Conservation (phyloP, 805 yeast genomes). For the Candida wancherniae region DNA sequence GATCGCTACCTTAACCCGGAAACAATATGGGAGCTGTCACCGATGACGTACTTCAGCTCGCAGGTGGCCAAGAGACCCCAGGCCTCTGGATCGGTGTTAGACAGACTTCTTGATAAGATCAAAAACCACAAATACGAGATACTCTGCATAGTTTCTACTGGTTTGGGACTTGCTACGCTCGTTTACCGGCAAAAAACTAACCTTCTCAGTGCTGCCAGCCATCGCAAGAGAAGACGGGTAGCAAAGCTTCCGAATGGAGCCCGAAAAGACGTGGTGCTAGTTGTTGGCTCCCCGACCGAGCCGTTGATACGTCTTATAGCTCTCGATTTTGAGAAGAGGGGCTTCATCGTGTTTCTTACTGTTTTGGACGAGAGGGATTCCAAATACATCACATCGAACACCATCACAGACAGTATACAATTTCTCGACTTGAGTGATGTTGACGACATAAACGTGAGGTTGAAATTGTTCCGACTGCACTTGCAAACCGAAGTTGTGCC, state of each 20-base stretch:
- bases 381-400: conserved; percentile 46
- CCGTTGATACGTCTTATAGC: conserved; percentile 67
- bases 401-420: conserved; percentile 64
- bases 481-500: conserved; percentile 54
- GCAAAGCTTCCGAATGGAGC: conserved; percentile 63
- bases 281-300: conserved; percentile 74
- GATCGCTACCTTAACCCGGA: conserved; percentile 20
- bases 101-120: conserved; percentile 1
- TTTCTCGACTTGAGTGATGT: conserved; percentile 53
- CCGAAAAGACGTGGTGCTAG: conserved; percentile 66
- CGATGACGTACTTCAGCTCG: conserved; percentile 2
- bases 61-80: conserved; percentile 2
- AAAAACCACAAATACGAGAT: conserved; percentile 5
- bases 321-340: conserved; percentile 69
- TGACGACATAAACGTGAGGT: conserved; percentile 40
- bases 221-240: conserved; percentile 43
- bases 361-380: conserved; percentile 58
- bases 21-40: conserved; percentile 6
- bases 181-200: conserved; percentile 4
- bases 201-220: not conserved
- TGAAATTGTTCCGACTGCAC: conserved; percentile 45
- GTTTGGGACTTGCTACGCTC: conserved; percentile 10
- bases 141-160: conserved; percentile 4
- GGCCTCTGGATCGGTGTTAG: conserved; percentile 1
- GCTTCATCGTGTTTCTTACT: conserved; percentile 76